A percentile compares a stretch with the other conserved stretches of the same genome.
phyloP scores from a whole-genome alignment of 345 rosid species.

The Dovyalis caffra region DNA sequence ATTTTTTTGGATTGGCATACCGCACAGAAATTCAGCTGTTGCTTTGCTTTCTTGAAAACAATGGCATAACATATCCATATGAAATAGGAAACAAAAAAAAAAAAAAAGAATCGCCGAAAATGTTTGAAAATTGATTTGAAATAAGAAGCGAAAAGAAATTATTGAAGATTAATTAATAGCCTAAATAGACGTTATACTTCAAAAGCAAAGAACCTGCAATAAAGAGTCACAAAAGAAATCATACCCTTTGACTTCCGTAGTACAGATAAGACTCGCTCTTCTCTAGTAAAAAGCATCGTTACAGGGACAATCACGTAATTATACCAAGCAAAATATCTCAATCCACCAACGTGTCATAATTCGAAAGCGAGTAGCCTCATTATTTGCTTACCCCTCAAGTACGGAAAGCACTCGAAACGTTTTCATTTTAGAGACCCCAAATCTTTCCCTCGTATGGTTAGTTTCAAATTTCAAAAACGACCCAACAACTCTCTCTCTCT shows the following conservation, averaged over 20 bases:
- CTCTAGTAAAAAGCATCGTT: background rate
- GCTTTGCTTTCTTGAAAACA: constrained; percentile 13
- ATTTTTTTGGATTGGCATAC: background rate
- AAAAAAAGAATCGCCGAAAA: too few species aligned
- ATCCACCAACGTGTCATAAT: constrained; percentile 3
- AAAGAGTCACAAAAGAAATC: background rate
- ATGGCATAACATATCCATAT: background rate
- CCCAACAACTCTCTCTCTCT: constrained; percentile 28
- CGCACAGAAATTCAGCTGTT: background rate
- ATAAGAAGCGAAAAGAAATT: too few species aligned
- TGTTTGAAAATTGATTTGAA: too few species aligned
- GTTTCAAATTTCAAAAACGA: constrained; percentile 46
- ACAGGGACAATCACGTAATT: background rate
- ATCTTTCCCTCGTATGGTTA: constrained; percentile 38
- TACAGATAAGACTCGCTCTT: background rate
- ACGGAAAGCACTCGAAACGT: background rate
- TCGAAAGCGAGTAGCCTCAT: background rate
- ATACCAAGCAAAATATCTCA: background rate
- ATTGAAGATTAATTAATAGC: too few species aligned
- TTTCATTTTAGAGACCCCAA: background rate
- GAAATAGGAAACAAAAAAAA: background rate
- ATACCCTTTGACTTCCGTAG: background rate
- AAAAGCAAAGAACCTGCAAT: background rate
- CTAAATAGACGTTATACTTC: background rate
- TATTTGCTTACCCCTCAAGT: background rate